phyloP scores from a whole-genome alignment of 2,329 filamentous ascomycete species.

The Microsporum audouinii region DNA sequence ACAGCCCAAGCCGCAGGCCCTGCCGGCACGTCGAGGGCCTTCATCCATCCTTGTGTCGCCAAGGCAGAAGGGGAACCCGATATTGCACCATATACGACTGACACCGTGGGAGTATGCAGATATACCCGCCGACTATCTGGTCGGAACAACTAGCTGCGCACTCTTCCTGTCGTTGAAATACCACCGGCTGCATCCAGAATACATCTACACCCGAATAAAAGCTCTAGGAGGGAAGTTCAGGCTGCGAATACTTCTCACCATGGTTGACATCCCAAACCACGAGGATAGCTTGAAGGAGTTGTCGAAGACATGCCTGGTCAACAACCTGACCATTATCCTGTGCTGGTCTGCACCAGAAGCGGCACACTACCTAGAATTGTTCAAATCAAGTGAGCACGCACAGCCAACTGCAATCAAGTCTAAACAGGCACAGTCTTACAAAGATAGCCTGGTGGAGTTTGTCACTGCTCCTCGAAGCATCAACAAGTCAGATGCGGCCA shows the following conservation, averaged over 20 bases:
- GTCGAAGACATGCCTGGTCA: constrained; percentile 82
- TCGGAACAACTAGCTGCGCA: constrained; percentile 78
- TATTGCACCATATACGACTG: constrained; percentile 68
- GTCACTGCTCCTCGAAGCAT: constrained; percentile 79
- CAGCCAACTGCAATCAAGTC: constrained; percentile 71
- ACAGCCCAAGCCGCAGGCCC: constrained; percentile 79
- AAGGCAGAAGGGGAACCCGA: constrained; percentile 88
- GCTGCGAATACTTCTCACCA: constrained; percentile 71
- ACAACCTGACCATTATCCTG: constrained; percentile 81
- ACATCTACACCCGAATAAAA: constrained; percentile 88
- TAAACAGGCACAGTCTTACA: constrained; percentile 70
- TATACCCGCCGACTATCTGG: constrained; percentile 85
- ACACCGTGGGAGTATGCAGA: constrained; percentile 95
- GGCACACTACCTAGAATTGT: constrained; percentile 84
- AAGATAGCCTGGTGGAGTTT: constrained; percentile 81
- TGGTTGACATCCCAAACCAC: constrained; percentile 93
- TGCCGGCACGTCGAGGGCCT: constrained; percentile 54
- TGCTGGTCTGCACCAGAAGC: constrained; percentile 94
- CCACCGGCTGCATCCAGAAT: constrained; percentile 92
- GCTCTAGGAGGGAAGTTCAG: constrained; percentile 75
- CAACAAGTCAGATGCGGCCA: constrained; percentile 89
- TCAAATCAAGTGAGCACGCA: constrained; percentile 88
- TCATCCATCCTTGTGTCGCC: constrained; percentile 82
- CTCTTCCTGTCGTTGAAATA: constrained; percentile 94
- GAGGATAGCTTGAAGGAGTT: constrained; percentile 82